Conservation (phyloP, 768 basidiomycete genomes). For the Kwoniella bestiolae region DNA sequence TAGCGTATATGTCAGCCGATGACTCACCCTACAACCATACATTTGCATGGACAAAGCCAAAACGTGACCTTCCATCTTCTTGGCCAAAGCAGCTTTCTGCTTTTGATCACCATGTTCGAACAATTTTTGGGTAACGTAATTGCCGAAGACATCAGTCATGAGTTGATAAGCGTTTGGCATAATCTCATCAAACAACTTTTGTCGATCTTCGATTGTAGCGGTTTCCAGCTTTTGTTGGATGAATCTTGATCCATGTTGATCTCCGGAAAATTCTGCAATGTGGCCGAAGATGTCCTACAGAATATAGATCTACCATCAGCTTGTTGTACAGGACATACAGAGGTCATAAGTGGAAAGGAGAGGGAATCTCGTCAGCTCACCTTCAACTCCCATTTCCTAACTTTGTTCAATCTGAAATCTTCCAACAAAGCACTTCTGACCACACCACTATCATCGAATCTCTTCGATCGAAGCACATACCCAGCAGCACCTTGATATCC, state of each 20-base stretch:
- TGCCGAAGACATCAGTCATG: slow-evolving; percentile 92
- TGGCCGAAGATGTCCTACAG: slow-evolving; percentile 80
- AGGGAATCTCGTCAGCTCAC: slow-evolving; percentile 60
- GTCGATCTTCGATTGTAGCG: slow-evolving; percentile 77
- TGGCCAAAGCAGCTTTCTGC: slow-evolving; percentile 73
- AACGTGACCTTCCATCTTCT: slow-evolving; percentile 76
- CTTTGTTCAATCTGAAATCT: slow-evolving; percentile 80
- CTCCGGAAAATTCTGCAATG: slow-evolving; percentile 86
- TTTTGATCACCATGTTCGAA: slow-evolving; percentile 80
- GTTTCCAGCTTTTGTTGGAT: slow-evolving; percentile 85
- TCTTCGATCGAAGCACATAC: slow-evolving; percentile 12
- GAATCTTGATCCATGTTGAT: slow-evolving; percentile 97
- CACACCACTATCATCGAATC: slow-evolving; percentile 30
- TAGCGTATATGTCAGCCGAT: background rate
- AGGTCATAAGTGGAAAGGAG: background rate
- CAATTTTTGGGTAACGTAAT: slow-evolving; percentile 93
- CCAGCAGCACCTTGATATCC: slow-evolving; percentile 7
- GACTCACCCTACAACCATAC: slow-evolving; percentile 89
- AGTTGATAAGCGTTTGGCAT: slow-evolving; percentile 76
- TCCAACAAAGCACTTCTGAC: slow-evolving; percentile 76
- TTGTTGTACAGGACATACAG: background rate
- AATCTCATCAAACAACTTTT: slow-evolving; percentile 83
- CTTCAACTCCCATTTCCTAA: slow-evolving; percentile 76
- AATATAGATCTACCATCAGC: background rate
- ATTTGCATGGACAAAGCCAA: slow-evolving; percentile 80